Percentiles rank a stretch among this genome's conserved stretches.
Conservation (phyloP, 805 yeast genomes). For the Pichia pseudocactophila region DNA sequence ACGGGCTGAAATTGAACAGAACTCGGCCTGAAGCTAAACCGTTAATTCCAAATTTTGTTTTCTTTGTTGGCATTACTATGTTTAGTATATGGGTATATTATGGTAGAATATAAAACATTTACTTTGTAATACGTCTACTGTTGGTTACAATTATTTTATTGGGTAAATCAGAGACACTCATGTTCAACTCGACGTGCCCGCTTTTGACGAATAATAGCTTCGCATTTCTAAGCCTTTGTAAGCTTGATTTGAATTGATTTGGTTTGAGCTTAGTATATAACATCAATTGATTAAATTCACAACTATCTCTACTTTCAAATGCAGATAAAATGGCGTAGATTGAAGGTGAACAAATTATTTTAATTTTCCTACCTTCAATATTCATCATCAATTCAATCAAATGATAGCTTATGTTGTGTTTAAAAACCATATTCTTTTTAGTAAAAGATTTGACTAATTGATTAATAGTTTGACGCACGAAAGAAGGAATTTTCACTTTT, state of each 20-base stretch:
- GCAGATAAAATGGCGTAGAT: conserved; percentile 35
- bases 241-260: not conserved
- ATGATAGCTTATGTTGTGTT: not conserved
- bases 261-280: conserved; percentile 24
- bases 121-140: no score
- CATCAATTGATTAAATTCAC: conserved; percentile 20
- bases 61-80: no score
- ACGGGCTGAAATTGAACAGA: no score
- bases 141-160: not conserved
- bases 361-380: not conserved
- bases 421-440: not conserved
- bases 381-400: not conserved
- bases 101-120: no score
- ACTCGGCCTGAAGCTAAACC: no score
- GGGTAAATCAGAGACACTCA: not conserved
- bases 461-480: not conserved
- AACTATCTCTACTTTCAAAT: conserved; percentile 27
- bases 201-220: not conserved
- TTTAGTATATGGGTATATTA: no score
- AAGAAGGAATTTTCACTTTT: not conserved
- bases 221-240: conserved; percentile 12
- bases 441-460: not conserved
- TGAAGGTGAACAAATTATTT: conserved; percentile 28
- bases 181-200: not conserved
- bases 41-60: no score